These are phyloP conservation scores for Chaetomium globosum DNA, from an alignment of 2,329 filamentous ascomycete species.

Conservation along the genomic window DNA sequence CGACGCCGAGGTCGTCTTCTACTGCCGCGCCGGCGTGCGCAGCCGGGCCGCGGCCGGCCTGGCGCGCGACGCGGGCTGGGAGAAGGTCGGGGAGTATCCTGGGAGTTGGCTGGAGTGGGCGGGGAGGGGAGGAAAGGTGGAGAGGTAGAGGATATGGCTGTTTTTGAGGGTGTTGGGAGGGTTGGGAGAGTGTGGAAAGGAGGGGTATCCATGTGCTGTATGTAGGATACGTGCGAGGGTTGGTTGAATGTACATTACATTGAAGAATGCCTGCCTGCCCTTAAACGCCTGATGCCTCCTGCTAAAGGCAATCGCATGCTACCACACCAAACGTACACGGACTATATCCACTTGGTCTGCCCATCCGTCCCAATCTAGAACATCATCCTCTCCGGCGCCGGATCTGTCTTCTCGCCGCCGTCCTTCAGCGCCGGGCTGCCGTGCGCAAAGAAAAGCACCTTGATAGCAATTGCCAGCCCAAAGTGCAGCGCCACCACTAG, in stretches of 20 bases:
- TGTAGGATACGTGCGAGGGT: neutral
- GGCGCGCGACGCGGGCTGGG: conserved; percentile 76
- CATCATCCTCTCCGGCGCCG: conserved; percentile 17
- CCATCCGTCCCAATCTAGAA: conserved; percentile 12
- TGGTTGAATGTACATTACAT: conserved; percentile 2
- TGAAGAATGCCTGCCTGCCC: conserved; percentile 1
- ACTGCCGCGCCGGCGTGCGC: conserved; percentile 89
- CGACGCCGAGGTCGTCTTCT: conserved; percentile 72
- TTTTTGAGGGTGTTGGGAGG: neutral
- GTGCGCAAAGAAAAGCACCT: conserved; percentile 93
- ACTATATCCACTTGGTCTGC: neutral
- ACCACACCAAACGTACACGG: conserved; percentile 13
- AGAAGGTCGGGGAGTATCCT: conserved; percentile 68
- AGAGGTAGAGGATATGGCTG: conserved; percentile 50
- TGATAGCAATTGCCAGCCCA: conserved; percentile 89
- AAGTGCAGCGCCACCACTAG: conserved; percentile 84
- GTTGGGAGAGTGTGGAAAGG: neutral
- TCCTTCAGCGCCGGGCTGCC: conserved; percentile 56
- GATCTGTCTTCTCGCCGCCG: conserved; percentile 14
- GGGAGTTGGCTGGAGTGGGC: conserved; percentile 86
- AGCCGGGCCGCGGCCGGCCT: conserved; percentile 75
- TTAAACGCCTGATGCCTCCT: conserved; percentile 1
- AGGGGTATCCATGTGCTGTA: neutral
- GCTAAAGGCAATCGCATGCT: conserved; percentile 1
- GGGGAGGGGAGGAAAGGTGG: conserved; percentile 66